Evolutionary conservation across 345 rosid species (phyloP), one percentile per base, ranked within the genome.

Genomic region (Toxicodendron radicans): DNA sequence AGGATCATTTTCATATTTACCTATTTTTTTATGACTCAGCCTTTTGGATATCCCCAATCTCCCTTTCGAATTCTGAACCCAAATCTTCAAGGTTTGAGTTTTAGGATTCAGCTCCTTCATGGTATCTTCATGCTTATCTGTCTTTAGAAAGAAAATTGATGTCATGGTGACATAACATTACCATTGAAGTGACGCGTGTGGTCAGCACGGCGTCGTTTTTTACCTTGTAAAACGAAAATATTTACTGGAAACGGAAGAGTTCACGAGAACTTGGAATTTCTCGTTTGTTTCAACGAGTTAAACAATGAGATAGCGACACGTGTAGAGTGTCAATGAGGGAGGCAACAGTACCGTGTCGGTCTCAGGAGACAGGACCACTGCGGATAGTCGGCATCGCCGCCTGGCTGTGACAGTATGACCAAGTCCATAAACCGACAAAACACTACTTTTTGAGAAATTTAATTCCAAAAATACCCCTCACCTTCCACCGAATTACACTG

Each of bases 331-430:
- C 9, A 10, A 13, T 43, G 18, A 20, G 38, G 12, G 33, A 51
- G 63, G 14, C 35, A n/a, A 59, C 67, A 5, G 30, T 43, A 71
- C 83, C 87, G 87, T 78, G 87, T 78, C 75, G 45, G 63, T 60
- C n/a, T 75, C 79, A 68, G 75, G 76, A 71, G 83, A 58, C 7
- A 45, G 81, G 86, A 77, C 89, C 85, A 89, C 77, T 52, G 8
- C 72, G 4, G 33, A 35, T 62, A 71, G 91, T 83, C 91, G 87
- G 88, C 86, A n/a, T n/a, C n/a, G 87, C 67, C 75, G 76, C 66
- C 64, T 32, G 62, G 73, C 52, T 73, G 77, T 67, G 71, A 72
- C 45, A 18, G 1, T 21, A 67, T 6, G 84, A 78, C 82, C 75
- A 41, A 65, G 83, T 78, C 77, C 73, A 38, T 2, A 76, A 75